Conservation (phyloP, 495 filamentous ascomycete genomes). For the Trichocladium uniseriatum region DNA sequence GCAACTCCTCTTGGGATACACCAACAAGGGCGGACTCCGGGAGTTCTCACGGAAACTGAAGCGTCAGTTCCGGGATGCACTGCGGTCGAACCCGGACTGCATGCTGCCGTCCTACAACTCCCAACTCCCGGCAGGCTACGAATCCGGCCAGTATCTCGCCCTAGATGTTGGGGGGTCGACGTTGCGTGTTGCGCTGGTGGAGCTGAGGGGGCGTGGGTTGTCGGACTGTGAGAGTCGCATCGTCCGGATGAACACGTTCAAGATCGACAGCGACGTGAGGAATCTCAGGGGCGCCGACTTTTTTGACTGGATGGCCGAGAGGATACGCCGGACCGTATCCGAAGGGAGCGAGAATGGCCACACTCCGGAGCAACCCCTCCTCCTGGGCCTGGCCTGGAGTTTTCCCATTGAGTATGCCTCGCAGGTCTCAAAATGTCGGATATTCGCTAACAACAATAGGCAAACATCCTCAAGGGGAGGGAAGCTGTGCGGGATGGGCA, state of each 20-base stretch:
- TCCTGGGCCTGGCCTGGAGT: conserved; percentile 73
- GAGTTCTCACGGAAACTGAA: conserved; percentile 37
- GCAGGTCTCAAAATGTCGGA: too few species aligned
- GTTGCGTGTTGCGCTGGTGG: conserved; percentile 67
- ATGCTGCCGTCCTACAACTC: conserved; percentile 59
- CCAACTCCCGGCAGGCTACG: conserved; percentile 62
- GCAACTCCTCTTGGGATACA: conserved; percentile 29
- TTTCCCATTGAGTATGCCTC: conserved; percentile 71
- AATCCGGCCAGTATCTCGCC: conserved; percentile 53
- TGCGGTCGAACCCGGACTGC: conserved; percentile 38
- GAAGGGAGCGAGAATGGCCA: conserved; percentile 26
- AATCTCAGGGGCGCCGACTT: conserved; percentile 42
- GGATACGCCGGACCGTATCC: conserved; percentile 50
- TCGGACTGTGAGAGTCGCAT: conserved; percentile 28
- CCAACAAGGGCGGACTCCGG: conserved; percentile 29
- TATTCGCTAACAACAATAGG: conserved; percentile 33
- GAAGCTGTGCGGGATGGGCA: conserved; percentile 74
- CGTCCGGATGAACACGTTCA: conserved; percentile 39
- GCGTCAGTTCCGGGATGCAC: conserved; percentile 37
- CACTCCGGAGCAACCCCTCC: conserved; percentile 27
- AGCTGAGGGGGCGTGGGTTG: conserved; percentile 43
- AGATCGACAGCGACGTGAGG: conserved; percentile 40
- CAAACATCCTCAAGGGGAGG: conserved; percentile 70
- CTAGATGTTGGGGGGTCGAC: conserved; percentile 69
- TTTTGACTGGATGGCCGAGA: conserved; percentile 77